Percentiles rank a stretch among this genome's conserved stretches.
phyloP scores from a whole-genome alignment of 2,329 filamentous ascomycete species.

The Parafenestella ontariensis region DNA sequence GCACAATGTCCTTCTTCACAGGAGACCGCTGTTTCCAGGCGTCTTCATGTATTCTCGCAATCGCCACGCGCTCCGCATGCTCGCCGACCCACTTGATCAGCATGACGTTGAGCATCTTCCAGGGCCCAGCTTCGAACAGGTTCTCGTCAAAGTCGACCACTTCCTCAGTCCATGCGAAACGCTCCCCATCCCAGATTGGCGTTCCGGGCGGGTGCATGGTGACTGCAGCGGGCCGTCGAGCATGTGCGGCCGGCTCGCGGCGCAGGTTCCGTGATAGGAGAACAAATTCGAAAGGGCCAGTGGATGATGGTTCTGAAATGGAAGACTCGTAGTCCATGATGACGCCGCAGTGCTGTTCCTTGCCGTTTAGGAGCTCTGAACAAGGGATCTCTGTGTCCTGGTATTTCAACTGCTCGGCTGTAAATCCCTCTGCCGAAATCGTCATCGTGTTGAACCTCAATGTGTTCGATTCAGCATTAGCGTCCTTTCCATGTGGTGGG shows the following conservation, averaged over 20 bases:
- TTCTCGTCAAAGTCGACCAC: slow-evolving; percentile 36
- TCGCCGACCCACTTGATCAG: slow-evolving; percentile 39
- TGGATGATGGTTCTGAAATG: slow-evolving; percentile 24
- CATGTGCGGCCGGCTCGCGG: slow-evolving; percentile 20
- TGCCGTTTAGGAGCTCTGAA: slow-evolving; percentile 32
- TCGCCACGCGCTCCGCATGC: slow-evolving; percentile 35
- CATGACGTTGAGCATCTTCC: slow-evolving; percentile 46
- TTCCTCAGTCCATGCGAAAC: slow-evolving; percentile 38
- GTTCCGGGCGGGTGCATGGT: slow-evolving; percentile 42
- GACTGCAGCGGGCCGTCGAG: slow-evolving; percentile 14
- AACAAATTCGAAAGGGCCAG: slow-evolving; percentile 36
- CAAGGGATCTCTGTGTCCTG: slow-evolving; percentile 28
- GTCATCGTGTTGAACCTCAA: slow-evolving; percentile 35
- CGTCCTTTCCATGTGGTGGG: slow-evolving; percentile 24
- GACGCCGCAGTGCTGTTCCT: slow-evolving; percentile 36
- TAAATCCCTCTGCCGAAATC: slow-evolving; percentile 36
- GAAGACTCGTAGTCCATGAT: slow-evolving; percentile 39
- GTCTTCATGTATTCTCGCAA: slow-evolving; percentile 44
- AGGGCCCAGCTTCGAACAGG: slow-evolving; percentile 29
- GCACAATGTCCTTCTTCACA: slow-evolving; percentile 31
- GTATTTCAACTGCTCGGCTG: slow-evolving; percentile 32
- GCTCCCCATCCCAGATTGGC: slow-evolving; percentile 39
- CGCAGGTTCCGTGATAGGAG: slow-evolving; percentile 38
- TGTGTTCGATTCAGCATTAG: slow-evolving; percentile 29
- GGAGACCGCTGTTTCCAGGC: slow-evolving; percentile 33